phyloP scores from a whole-genome alignment of 1,284 basidiomycete species.

The Apiotrichum gracile region DNA sequence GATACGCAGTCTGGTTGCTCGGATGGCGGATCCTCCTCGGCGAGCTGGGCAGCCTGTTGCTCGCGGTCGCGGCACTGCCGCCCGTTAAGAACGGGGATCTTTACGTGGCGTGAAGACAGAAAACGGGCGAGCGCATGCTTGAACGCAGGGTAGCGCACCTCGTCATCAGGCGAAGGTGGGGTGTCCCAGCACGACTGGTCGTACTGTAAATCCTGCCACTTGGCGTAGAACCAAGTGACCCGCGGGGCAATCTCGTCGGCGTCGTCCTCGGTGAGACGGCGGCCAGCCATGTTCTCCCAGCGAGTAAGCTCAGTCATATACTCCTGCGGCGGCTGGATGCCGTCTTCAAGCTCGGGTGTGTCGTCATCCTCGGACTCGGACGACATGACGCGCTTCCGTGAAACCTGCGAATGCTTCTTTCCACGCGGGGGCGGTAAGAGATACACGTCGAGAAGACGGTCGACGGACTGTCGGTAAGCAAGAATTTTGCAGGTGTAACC shows the following conservation, averaged over 20 bases:
- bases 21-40: constrained; percentile 26
- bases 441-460: constrained; percentile 69
- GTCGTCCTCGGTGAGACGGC: constrained; percentile 53
- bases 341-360: constrained; percentile 20
- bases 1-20: constrained; percentile 48
- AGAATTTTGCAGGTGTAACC: constrained; percentile 7
- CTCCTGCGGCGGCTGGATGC: constrained; percentile 26
- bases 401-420: constrained; percentile 21
- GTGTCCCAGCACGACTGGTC: constrained; percentile 89
- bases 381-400: constrained; percentile 19
- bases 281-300: constrained; percentile 55
- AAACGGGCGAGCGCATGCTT: constrained; percentile 61
- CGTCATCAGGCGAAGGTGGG: constrained; percentile 53
- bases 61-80: constrained; percentile 37
- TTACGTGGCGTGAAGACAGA: constrained; percentile 59
- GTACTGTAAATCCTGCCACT: constrained; percentile 86
- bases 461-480: constrained; percentile 54
- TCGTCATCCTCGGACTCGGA: constrained; percentile 4
- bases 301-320: constrained; percentile 43
- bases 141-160: constrained; percentile 57
- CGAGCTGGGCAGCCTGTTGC: constrained; percentile 18
- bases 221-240: constrained; percentile 52
- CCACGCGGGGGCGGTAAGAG: constrained; percentile 50
- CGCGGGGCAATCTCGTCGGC: constrained; percentile 52
- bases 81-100: constrained; percentile 53